Conservation (phyloP, 225 moss, liverwort and hornwort species). For the Asterella californica region DNA sequence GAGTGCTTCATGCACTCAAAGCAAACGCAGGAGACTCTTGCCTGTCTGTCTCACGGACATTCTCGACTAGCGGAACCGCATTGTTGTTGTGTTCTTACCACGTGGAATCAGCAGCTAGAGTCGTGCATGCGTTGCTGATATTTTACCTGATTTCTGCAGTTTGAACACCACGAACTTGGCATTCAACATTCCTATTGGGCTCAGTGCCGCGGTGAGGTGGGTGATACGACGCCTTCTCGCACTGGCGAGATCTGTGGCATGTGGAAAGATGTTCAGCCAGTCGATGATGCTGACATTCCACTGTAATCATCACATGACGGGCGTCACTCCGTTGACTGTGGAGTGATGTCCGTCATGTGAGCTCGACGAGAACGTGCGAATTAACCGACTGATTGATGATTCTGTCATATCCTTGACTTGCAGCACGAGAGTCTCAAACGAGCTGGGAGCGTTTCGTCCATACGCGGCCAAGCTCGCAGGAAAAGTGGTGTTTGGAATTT, state of each 20-base stretch:
- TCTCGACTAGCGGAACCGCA: no score
- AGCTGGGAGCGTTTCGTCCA: constrained; percentile 31
- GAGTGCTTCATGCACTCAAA: no score
- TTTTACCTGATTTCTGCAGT: not conserved
- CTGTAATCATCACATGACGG: no score
- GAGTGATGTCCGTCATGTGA: no score
- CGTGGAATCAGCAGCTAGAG: not conserved
- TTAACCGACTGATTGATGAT: not conserved
- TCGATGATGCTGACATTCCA: no score
- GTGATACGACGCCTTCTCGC: not conserved
- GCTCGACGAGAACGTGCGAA: no score
- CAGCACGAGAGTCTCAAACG: constrained; percentile 42
- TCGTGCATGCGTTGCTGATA: not conserved
- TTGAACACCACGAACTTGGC: constrained; percentile 2
- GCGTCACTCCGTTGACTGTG: no score
- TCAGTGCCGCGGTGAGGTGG: constrained; percentile 24
- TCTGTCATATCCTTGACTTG: not conserved
- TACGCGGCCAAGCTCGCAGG: constrained; percentile 27
- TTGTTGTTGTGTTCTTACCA: no score
- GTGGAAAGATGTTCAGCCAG: no score
- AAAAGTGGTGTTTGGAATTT: constrained; percentile 22
- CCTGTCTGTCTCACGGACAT: no score
- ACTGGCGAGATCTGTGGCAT: no score
- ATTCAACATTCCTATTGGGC: constrained; percentile 22
- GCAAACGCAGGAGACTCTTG: no score